These are phyloP conservation scores for Mortierella sp. DNA, from an alignment of 371 early-diverging fungal genomes.

Conservation along the genomic window DNA sequence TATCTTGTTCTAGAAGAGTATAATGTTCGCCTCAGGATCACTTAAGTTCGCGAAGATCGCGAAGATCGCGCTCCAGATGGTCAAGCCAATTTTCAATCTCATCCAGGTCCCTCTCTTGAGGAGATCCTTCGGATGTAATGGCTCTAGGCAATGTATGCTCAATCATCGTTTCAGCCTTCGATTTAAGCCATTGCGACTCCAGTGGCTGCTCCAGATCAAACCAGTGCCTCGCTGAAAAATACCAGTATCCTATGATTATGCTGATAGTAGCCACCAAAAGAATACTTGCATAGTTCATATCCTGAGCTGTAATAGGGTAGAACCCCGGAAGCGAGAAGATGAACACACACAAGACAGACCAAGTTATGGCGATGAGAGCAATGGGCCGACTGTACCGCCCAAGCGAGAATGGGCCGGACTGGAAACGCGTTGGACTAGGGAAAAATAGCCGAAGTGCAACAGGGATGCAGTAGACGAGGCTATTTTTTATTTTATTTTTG, in stretches of 20 bases:
- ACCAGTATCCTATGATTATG: slow-evolving; percentile 35
- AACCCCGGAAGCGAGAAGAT: slow-evolving; percentile 25
- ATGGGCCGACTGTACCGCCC: slow-evolving; percentile 22
- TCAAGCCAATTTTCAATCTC: slow-evolving; percentile 48
- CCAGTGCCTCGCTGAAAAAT: slow-evolving; percentile 33
- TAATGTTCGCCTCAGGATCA: not conserved
- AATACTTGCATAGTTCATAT: slow-evolving; percentile 46
- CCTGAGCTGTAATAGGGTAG: slow-evolving; percentile 25
- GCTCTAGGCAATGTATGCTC: not conserved
- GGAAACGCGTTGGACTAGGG: slow-evolving; percentile 36
- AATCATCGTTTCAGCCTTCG: not conserved
- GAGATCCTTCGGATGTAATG: not conserved
- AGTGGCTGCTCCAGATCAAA: not conserved
- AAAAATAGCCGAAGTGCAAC: slow-evolving; percentile 31
- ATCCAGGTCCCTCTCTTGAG: slow-evolving; percentile 29
- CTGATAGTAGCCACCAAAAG: slow-evolving; percentile 17
- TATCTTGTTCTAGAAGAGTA: too few relatives aligned
- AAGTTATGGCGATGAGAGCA: slow-evolving; percentile 13
- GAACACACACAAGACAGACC: slow-evolving; percentile 14
- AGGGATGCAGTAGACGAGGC: slow-evolving; percentile 30
- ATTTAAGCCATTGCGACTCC: not conserved
- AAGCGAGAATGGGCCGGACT: slow-evolving; percentile 35
- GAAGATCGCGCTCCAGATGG: slow-evolving; percentile 35
- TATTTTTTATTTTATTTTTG: not conserved
- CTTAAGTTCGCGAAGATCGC: not conserved